Percentiles rank a stretch among this genome's conserved stretches.
phyloP scores from a whole-genome alignment of 2,329 filamentous ascomycete genomes.

The Torrubiellomyces zombiae region DNA sequence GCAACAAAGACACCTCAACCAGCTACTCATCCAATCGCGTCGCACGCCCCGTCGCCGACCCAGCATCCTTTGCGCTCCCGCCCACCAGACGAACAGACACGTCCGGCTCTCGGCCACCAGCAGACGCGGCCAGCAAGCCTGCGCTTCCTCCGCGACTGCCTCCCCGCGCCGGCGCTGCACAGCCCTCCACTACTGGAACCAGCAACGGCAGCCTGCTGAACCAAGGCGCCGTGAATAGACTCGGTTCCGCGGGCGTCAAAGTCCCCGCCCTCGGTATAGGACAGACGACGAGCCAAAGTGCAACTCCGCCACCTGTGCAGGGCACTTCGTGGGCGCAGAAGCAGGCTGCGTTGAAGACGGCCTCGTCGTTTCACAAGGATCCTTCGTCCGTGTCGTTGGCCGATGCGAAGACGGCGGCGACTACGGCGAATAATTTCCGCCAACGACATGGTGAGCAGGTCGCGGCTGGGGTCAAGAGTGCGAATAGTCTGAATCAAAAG shows the following conservation, averaged over 20 bases:
- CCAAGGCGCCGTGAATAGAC: conserved; percentile 42
- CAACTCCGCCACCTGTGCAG: conserved; percentile 15
- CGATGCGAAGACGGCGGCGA: conserved; percentile 40
- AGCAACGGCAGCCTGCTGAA: conserved; percentile 20
- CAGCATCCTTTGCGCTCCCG: conserved; percentile 61
- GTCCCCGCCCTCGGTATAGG: conserved; percentile 67
- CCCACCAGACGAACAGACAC: conserved; percentile 49
- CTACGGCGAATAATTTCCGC: conserved; percentile 51
- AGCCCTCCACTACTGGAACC: conserved; percentile 11
- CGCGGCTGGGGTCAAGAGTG: conserved; percentile 38
- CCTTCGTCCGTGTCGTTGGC: conserved; percentile 43
- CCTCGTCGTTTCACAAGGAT: conserved; percentile 40
- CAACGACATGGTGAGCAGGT: conserved; percentile 55
- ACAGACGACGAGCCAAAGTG: conserved; percentile 8
- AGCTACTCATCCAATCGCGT: conserved; percentile 17
- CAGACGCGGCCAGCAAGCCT: no score
- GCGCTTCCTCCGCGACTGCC: conserved; percentile 29
- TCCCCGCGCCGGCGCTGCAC: conserved; percentile 6
- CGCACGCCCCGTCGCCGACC: conserved; percentile 48
- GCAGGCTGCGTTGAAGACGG: conserved; percentile 45
- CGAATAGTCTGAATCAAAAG: conserved; percentile 42
- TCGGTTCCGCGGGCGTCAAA: conserved; percentile 59
- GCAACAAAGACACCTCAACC: conserved; percentile 17
- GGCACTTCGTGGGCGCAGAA: conserved; percentile 50
- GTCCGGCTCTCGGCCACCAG: conserved; percentile 20